Base-by-base conservation (phyloP, 2,329 filamentous ascomycete genomes). In the Fusarium bactridioides region DNA sequence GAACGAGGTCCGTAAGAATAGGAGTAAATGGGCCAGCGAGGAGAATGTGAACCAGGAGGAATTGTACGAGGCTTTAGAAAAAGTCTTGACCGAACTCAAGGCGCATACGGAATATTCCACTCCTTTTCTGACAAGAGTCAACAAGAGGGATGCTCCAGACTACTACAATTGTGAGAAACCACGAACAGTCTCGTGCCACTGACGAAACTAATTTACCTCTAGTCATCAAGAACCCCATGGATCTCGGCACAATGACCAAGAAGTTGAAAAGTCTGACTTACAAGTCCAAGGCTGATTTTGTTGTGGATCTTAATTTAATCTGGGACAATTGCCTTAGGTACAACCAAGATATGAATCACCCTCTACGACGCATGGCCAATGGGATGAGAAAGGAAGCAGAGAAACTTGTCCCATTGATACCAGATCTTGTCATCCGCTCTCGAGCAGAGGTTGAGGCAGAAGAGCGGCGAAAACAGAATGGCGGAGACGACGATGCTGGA, bases 11-110 rank as follows among this genome's bases (percentile, higher is more conserved):
- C 90, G 96, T 72, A 99, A 98, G 82, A 98, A 98, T 77, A 89
- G 96, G 77, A 98, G 95, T 82, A 99, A 99, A 83, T 99, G 96
- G 96, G 95, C 96, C 7, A 98, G 93, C 80, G 96, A 98, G 82
- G 96, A 99, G 76, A 96, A 97, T 75, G 92, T 99, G 69, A 95
- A 96, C 67, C 96, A 99, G 82, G 96, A 99, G 82, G 96, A 99
- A 82, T 87, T 99, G 10, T 99, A 99, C 80, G 96, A 99, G 84
- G 94, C 96, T 16, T 87, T 96, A 19, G 96, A 99, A 81, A 98
- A 98, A 84, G 96, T 99, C 58, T 87, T 99, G 78, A 97, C 95
- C 78, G 95, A 98, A 81, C 90, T 99, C 62, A 98, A 98, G 82
- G 96, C 96, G 40, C 95, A 97, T 84, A 97, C 94, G 4, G 96